Base-by-base conservation (phyloP, 2,329 filamentous ascomycete genomes). In the Talaromyces sp. region DNA sequence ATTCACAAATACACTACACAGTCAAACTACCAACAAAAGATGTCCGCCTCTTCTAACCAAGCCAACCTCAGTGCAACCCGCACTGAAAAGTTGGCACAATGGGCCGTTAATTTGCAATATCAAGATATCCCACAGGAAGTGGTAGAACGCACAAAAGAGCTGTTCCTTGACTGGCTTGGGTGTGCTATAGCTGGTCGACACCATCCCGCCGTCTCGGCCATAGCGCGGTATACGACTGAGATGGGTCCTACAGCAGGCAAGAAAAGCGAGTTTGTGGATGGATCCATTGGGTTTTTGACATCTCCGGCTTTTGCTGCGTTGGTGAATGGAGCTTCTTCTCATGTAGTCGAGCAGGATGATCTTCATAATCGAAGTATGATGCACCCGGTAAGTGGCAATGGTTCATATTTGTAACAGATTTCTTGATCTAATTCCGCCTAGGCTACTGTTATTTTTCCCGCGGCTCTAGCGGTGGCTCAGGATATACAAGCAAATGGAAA, bases 321-420 rank as follows among this genome's bases (percentile, higher is more conserved):
- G 56, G 62, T 72, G 4, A 73, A 73, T 61, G 71, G 64, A 15
- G 71, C 70, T 36, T 65, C 71, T 5, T 70, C 70, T 19, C 71
- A 73, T 63, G 71, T 72, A 2, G 71, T 73, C 7, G 71, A 73
- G 57, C 71, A 72, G 52, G 71, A 73, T 65, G 71, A 73, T 63
- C 66, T 73, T 52, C 71, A 73, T 55, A 73, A 71, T 62, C 62
- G 70, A 27, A 72, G 71, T 61, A 72, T 73, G 42, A 70, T 70
- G 68, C 71, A 73, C 63, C 71, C 71, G 19, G 71, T 72, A 58
- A 55, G 69, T 64, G 5, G 4, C 19, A n/a, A 39, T 39, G 7
- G 8, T n/a, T 39, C 17, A 8, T 8, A n/a, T 17, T 17, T n/a
- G 3, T 17, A 5, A 39, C n/a, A 7, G 8, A 39, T 39, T n/a